Evolutionary conservation across 495 filamentous ascomycete genomes (phyloP).

Genomic region (Staphylotrichum longicolle): DNA sequence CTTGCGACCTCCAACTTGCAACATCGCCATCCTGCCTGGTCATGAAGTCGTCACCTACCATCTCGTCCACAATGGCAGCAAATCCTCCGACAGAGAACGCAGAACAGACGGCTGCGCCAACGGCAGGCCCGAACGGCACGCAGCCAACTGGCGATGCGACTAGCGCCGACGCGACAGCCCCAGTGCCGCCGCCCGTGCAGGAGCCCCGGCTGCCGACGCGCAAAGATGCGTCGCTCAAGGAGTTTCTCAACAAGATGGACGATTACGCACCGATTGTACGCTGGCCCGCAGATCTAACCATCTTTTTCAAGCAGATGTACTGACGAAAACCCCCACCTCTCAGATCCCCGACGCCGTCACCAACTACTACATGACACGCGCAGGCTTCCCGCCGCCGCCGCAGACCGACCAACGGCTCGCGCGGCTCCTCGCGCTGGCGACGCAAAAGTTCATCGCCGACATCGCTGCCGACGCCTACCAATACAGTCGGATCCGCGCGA

Average conservation of each 20-base stretch:
- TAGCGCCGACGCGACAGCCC: neutral
- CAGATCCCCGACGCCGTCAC: conserved; percentile 98
- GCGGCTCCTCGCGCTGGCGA: conserved; percentile 89
- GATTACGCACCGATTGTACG: conserved; percentile 96
- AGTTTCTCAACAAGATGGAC: conserved; percentile 94
- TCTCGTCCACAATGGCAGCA: conserved; percentile 23
- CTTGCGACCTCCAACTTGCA: neutral
- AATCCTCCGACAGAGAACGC: conserved; percentile 23
- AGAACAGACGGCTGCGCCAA: conserved; percentile 19
- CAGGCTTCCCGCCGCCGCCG: conserved; percentile 85
- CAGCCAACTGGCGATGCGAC: conserved; percentile 12
- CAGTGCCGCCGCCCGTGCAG: conserved; percentile 1
- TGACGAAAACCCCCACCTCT: too few relatives aligned
- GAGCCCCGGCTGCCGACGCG: conserved; percentile 60
- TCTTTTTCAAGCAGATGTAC: too few relatives aligned
- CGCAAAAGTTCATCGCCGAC: conserved; percentile 97
- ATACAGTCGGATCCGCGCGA: conserved; percentile 88
- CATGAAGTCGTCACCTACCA: neutral
- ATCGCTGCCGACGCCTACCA: conserved; percentile 97
- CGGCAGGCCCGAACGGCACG: conserved; percentile 21
- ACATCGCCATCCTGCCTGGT: neutral
- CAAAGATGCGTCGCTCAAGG: conserved; percentile 86
- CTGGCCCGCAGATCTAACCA: neutral
- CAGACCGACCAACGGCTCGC: conserved; percentile 83
- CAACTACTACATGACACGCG: conserved; percentile 94